phyloP scores from a whole-genome alignment of 2,329 filamentous ascomycete species.

The Fusarium palustre region DNA sequence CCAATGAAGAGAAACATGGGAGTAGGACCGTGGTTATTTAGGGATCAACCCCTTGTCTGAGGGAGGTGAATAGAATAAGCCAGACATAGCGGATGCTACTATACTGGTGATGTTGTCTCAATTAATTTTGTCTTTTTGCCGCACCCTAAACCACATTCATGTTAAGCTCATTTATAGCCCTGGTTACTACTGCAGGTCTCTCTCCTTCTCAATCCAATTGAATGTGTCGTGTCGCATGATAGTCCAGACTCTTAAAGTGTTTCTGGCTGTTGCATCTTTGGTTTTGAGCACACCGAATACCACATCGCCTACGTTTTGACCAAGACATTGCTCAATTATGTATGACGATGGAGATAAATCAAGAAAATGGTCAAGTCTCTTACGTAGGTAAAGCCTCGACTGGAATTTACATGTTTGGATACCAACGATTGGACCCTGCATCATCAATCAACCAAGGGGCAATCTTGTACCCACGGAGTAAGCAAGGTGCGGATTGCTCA shows the following conservation, averaged over 20 bases:
- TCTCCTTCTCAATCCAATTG: slow-evolving; percentile 18
- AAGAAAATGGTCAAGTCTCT: slow-evolving; percentile 10
- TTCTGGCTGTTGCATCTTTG: slow-evolving; percentile 34
- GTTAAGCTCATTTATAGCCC: slow-evolving; percentile 26
- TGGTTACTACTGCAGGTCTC: slow-evolving; percentile 14
- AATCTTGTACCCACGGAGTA: slow-evolving; percentile 16
- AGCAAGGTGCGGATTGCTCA: slow-evolving; percentile 18
- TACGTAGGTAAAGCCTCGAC: slow-evolving; percentile 24
- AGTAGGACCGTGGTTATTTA: slow-evolving; percentile 27
- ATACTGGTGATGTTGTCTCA: rapidly evolving
- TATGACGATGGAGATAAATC: slow-evolving; percentile 21
- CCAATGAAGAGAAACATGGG: slow-evolving; percentile 26
- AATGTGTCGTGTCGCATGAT: slow-evolving; percentile 38
- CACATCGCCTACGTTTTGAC: neutral
- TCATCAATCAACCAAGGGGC: slow-evolving; percentile 14
- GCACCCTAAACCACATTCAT: slow-evolving; percentile 4
- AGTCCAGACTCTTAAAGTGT: slow-evolving; percentile 20
- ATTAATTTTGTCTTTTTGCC: slow-evolving; percentile 1
- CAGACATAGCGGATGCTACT: neutral
- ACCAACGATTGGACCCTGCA: slow-evolving; percentile 21
- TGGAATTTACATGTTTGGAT: slow-evolving; percentile 25
- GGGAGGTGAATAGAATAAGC: slow-evolving; percentile 7
- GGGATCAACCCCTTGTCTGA: slow-evolving; percentile 30
- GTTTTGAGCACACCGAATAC: slow-evolving; percentile 23
- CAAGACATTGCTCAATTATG: neutral